Percentiles rank a stretch among this genome's conserved stretches.
phyloP scores from a whole-genome alignment of 139 green algal genomes.

The Spirogloea muscicola region DNA sequence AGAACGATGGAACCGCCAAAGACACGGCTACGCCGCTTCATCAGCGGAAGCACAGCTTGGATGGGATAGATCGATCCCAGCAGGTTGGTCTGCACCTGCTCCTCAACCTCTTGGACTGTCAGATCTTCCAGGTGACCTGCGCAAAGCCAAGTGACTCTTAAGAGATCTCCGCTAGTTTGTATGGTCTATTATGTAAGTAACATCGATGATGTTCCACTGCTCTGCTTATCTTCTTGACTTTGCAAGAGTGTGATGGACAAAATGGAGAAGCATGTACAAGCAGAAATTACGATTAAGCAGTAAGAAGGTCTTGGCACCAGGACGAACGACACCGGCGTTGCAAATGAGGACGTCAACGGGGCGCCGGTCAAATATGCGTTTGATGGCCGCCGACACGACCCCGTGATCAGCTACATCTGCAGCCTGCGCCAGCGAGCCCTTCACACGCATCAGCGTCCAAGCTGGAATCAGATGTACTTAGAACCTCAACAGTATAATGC shows the following conservation, averaged over 20 bases:
- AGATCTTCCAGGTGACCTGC: constrained; percentile 4
- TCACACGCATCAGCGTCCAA: too few species aligned
- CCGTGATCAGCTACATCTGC: neutral
- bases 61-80: constrained; percentile 13
- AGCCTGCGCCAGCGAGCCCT: neutral
- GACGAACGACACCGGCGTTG: constrained; percentile 10
- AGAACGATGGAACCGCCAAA: constrained; percentile 11
- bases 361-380: neutral
- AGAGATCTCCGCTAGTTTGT: too few species aligned
- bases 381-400: neutral
- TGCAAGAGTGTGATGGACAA: too few species aligned
- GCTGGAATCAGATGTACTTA: too few species aligned
- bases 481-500: too few species aligned
- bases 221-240: too few species aligned
- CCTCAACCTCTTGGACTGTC: neutral
- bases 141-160: too few species aligned
- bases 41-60: constrained; percentile 2
- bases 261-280: too few species aligned
- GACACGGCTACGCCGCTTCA: neutral
- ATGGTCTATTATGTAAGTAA: too few species aligned
- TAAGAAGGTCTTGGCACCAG: too few species aligned
- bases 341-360: constrained; percentile 19
- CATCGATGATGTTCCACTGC: too few species aligned
- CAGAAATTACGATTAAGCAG: too few species aligned
- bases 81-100: constrained; percentile 13